Base-by-base conservation (phyloP, 768 basidiomycete species). In the Chiua virens region DNA sequence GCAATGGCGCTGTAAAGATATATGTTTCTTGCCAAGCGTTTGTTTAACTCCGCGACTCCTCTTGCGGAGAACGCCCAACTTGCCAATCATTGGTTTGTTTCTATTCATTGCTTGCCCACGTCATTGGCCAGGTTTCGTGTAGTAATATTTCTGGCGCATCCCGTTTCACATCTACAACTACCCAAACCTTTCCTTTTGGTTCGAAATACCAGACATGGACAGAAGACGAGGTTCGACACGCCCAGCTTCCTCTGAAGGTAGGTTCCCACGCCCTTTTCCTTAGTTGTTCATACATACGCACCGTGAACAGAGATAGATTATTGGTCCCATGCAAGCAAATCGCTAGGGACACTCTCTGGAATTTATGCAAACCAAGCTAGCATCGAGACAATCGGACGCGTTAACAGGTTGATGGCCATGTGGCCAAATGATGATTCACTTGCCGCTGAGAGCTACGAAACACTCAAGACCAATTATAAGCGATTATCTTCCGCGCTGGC, bases 221-320 rank as follows among this genome's bases (percentile, higher is more conserved):
- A 79, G 84, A 71, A 78, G 86, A 62, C 80, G 88, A 62, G 79
- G 75, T 58, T 66, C 76, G 45, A 72, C 76, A 35, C 81, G 86
- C 52, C 87, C 87, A 54, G 83, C 85, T 53, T 84, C 86, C 25
- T 81, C 83, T 8, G 89, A 91, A 85, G 89, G 89, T 86, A 66
- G 52, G 66, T 68, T 73, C 58, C 45, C 62, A 61, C 57, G 61
- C 58, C 47, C 41, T 35, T 50, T 46, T 40, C 22, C 25, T 27
- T 45, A 55, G 49, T 45, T 35, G 41, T 42, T 52, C 50, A 47
- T 47, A 42, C 46, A 48, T 43, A 45, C 21, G 20, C 36, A 42
- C 27, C 20, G 43, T 49, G 36, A 17, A 50, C 69, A 92, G 89
- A 91, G 73, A 71, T 88, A 55, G 82, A 87, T 49, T 86, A 76